Conservation (phyloP, 2,329 filamentous ascomycete genomes). For the Sphaceloma murrayae region DNA sequence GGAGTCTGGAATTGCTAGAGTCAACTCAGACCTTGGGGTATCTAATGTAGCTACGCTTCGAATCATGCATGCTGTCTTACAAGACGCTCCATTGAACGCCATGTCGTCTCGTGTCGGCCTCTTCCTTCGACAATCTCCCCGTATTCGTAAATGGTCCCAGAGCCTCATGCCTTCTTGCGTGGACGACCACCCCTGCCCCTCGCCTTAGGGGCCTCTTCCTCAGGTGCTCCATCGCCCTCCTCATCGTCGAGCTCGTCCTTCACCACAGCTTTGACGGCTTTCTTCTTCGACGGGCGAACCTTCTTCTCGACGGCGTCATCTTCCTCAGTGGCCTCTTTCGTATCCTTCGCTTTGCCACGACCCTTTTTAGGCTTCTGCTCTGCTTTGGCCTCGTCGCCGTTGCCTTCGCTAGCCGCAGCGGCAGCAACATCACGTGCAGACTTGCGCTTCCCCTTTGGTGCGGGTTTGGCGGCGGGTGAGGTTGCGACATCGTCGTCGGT, state of each 20-base stretch:
- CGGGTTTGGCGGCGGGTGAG: conserved; percentile 21
- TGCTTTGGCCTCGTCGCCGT: conserved; percentile 7
- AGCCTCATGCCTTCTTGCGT: conserved; percentile 18
- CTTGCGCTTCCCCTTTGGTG: conserved; percentile 25
- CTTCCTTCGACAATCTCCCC: too few relatives aligned
- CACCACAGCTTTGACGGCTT: conserved; percentile 12
- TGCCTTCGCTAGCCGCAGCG: conserved; percentile 1
- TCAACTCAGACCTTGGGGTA: neutral
- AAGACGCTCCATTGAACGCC: too few relatives aligned
- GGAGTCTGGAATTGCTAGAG: too few relatives aligned
- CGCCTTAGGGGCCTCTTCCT: neutral
- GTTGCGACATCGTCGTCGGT: conserved; percentile 20
- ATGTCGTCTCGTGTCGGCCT: too few relatives aligned
- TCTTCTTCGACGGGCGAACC: conserved; percentile 2
- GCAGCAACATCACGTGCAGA: conserved; percentile 18
- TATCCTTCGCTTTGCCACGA: neutral
- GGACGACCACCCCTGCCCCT: conserved; percentile 13
- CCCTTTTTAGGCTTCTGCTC: conserved; percentile 15
- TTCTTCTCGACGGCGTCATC: conserved; percentile 14
- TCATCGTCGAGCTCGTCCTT: conserved; percentile 11
- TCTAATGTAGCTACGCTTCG: neutral
- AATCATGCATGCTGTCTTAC: neutral
- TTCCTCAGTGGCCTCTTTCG: conserved; percentile 2
- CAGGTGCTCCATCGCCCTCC: conserved; percentile 7
- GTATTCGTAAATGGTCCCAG: too few relatives aligned